Percentiles rank a stretch among this genome's conserved stretches.
These are phyloP conservation scores for Sphaerulina vaccinii DNA, from an alignment of 2,329 filamentous ascomycete genomes.

Conservation along the genomic window DNA sequence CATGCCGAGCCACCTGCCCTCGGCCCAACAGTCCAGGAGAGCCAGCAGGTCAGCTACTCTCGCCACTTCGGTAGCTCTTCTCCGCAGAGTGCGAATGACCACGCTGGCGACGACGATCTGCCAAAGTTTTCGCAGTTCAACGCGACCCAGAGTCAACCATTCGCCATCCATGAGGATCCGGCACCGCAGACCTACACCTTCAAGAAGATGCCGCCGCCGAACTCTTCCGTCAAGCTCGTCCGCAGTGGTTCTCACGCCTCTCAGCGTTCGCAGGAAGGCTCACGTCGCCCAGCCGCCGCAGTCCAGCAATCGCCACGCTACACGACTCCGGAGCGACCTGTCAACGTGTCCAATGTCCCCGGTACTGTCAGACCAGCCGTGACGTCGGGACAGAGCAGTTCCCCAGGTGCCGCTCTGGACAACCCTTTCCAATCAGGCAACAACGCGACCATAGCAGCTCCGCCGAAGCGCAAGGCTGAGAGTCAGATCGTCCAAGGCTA, in stretches of 20 bases:
- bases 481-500: conserved; percentile 21
- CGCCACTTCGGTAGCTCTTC: background rate
- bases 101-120: background rate
- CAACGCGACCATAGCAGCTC: background rate
- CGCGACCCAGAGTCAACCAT: background rate
- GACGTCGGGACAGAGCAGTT: conserved; percentile 24
- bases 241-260: conserved; percentile 7
- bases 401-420: conserved; percentile 25
- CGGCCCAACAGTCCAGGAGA: background rate
- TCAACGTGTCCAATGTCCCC: background rate
- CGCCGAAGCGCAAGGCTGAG: conserved; percentile 28
- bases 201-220: conserved; percentile 29
- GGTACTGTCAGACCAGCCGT: background rate
- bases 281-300: background rate
- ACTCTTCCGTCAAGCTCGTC: conserved; percentile 30
- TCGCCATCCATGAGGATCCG: conserved; percentile 3
- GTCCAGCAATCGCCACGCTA: background rate
- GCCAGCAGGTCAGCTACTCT: background rate
- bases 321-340: conserved; percentile 17
- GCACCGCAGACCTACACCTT: conserved; percentile 11
- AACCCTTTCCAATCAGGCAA: conserved; percentile 12
- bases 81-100: background rate
- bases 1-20: no score
- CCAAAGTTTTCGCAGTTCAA: conserved; percentile 10
- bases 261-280: background rate